Evolutionary conservation across 2,329 filamentous ascomycete genomes (phyloP).

Genomic region (Penicillium thymicola): DNA sequence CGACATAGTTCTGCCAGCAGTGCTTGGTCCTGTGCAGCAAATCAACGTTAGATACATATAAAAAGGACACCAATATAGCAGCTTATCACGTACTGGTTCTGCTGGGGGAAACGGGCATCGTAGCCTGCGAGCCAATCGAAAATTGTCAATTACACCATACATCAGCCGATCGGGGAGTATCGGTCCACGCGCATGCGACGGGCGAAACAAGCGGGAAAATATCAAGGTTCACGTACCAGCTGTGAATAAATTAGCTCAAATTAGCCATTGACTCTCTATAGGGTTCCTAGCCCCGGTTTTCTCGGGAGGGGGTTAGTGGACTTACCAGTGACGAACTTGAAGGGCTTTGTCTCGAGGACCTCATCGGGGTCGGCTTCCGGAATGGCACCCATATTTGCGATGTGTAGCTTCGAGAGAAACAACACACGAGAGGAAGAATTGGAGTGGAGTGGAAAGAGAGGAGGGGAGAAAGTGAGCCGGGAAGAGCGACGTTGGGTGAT

Average conservation of each 20-base stretch:
- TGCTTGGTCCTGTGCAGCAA: constrained; percentile 69
- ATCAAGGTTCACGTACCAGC: constrained; percentile 46
- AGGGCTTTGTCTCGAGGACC: constrained; percentile 91
- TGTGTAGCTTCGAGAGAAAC: constrained; percentile 20
- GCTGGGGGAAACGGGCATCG: constrained; percentile 98
- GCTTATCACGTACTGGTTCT: constrained; percentile 60
- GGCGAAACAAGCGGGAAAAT: constrained; percentile 11
- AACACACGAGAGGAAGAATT: constrained; percentile 13
- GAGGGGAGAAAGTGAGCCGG: constrained; percentile 25
- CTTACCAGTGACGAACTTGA: constrained; percentile 99
- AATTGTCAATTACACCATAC: constrained; percentile 29
- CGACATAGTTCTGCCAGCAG: constrained; percentile 99
- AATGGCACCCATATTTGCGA: constrained; percentile 78
- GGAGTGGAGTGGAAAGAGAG: constrained; percentile 22
- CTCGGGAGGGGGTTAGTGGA: constrained; percentile 24
- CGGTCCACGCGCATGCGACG: constrained; percentile 8
- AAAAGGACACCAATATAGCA: background rate
- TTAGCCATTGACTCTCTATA: constrained; percentile 41
- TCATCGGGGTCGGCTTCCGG: constrained; percentile 62
- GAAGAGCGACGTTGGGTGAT: constrained; percentile 32
- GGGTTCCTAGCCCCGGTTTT: constrained; percentile 25
- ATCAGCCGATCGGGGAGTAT: constrained; percentile 14
- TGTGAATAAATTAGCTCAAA: constrained; percentile 42
- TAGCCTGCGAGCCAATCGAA: constrained; percentile 64
- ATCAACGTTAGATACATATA: constrained; percentile 11